Conservation (phyloP, 225 moss, liverwort and hornwort genomes). For the Anthoceros angustus region DNA sequence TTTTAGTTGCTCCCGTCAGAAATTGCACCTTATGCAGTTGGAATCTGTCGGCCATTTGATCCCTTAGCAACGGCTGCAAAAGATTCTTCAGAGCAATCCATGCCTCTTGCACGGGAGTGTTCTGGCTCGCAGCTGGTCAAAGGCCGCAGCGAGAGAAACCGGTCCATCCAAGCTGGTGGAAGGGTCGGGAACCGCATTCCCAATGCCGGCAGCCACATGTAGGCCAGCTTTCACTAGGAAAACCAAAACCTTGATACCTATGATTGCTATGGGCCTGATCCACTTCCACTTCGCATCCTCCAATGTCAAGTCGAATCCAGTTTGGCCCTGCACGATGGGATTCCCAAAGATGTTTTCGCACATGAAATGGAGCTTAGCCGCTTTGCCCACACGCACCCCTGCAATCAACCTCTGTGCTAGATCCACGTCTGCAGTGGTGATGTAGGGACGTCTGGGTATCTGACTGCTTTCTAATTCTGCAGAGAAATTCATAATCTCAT, state of each 20-base stretch:
- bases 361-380: slow-evolving; percentile 14
- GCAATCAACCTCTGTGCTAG: slow-evolving; percentile 5
- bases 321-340: slow-evolving; percentile 10
- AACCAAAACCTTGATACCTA: slow-evolving; percentile 7
- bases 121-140: too few relatives aligned
- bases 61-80: too few relatives aligned
- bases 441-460: slow-evolving; percentile 9
- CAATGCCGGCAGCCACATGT: slow-evolving; percentile 4
- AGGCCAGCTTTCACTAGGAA: slow-evolving; percentile 10
- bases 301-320: slow-evolving; percentile 10
- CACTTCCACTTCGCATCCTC: slow-evolving; percentile 7
- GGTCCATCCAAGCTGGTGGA: background rate
- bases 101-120: too few relatives aligned
- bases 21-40: too few relatives aligned
- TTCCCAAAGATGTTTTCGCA: slow-evolving; percentile 10
- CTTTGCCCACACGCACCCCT: slow-evolving; percentile 7
- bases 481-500: background rate
- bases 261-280: slow-evolving; percentile 9
- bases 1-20: too few relatives aligned
- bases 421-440: slow-evolving; percentile 11
- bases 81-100: too few relatives aligned
- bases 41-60: too few relatives aligned
- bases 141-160: background rate
- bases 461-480: background rate
- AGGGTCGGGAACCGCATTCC: slow-evolving; percentile 10